phyloP scores from a whole-genome alignment of 306 rosid genomes.

The Sophora flavescens region DNA sequence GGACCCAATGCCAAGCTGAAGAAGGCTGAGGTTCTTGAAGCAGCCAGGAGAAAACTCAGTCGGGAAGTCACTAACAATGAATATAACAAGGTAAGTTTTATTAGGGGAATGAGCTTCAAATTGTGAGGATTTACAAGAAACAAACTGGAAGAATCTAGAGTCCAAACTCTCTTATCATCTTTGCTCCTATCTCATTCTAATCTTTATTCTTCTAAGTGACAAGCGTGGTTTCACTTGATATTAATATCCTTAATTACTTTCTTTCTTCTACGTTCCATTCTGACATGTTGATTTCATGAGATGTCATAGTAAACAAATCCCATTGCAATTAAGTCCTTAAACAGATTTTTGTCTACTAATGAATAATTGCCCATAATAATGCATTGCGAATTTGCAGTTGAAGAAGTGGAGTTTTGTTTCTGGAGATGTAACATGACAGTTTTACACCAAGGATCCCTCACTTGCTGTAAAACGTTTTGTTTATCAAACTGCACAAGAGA shows the following conservation, averaged over 20 bases:
- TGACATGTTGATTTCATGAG: constrained; percentile 1
- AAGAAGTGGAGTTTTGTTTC: constrained; percentile 5
- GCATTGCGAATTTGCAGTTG: not conserved
- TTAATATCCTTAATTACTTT: not conserved
- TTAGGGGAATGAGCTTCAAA: not conserved
- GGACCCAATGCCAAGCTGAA: constrained; percentile 69
- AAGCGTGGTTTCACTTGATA: not conserved
- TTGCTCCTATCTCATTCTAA: not conserved
- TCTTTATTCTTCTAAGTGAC: not conserved
- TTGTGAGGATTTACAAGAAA: not conserved
- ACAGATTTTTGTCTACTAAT: not conserved
- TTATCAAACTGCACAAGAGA: not conserved
- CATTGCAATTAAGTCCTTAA: not conserved
- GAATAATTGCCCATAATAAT: not conserved
- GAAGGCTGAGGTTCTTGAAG: constrained; percentile 73
- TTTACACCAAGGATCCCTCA: not conserved
- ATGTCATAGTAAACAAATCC: not conserved
- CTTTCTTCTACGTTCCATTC: not conserved
- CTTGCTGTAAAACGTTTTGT: not conserved
- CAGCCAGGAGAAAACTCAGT: constrained; percentile 67
- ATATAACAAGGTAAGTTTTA: constrained; percentile 73
- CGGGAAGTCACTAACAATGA: constrained; percentile 71
- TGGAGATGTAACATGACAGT: not conserved
- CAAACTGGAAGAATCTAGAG: not conserved
- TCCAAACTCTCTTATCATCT: not conserved